Conservation (phyloP, 1,139 yeast species). For the Diutina catenulata region DNA sequence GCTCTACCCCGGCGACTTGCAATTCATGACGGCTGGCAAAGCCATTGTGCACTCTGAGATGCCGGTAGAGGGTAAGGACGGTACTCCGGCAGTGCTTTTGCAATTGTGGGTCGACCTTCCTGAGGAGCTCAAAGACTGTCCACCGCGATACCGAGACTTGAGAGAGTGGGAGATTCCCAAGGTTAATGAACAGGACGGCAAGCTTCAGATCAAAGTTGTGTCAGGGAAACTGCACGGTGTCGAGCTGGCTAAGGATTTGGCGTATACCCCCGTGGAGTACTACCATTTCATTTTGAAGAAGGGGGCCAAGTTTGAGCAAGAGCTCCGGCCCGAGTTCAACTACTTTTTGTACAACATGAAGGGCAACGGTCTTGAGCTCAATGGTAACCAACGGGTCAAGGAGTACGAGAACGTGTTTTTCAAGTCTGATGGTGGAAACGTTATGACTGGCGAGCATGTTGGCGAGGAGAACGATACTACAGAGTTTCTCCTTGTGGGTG, state of each 20-base stretch:
- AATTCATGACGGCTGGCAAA: slow-evolving; percentile 90
- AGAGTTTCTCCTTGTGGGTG: slow-evolving; percentile 64
- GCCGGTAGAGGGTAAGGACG: slow-evolving; percentile 55
- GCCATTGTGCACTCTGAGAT: slow-evolving; percentile 83
- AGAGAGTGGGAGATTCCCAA: slow-evolving; percentile 59
- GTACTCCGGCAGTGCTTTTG: slow-evolving; percentile 53
- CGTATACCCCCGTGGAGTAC: slow-evolving; percentile 76
- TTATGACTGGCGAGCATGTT: slow-evolving; percentile 24
- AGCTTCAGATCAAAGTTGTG: slow-evolving; percentile 59
- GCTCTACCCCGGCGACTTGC: slow-evolving; percentile 75
- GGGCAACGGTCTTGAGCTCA: slow-evolving; percentile 43
- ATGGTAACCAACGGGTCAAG: slow-evolving; percentile 22
- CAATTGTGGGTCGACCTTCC: slow-evolving; percentile 94
- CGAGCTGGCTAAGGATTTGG: slow-evolving; percentile 64
- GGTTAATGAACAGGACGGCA: slow-evolving; percentile 52
- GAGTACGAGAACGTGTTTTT: slow-evolving; percentile 50
- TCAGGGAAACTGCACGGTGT: slow-evolving; percentile 72
- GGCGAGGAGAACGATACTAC: slow-evolving; percentile 19
- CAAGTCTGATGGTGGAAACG: slow-evolving; percentile 49
- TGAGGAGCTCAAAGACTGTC: slow-evolving; percentile 47
- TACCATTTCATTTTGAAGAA: slow-evolving; percentile 58
- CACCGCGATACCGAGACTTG: slow-evolving; percentile 76
- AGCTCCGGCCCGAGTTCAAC: slow-evolving; percentile 52
- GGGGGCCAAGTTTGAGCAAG: slow-evolving; percentile 57
- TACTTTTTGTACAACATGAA: slow-evolving; percentile 59